A percentile compares a stretch with the other conserved stretches of the same genome.
Conservation (phyloP, 345 rosid genomes). For the Erodium maritimum region DNA sequence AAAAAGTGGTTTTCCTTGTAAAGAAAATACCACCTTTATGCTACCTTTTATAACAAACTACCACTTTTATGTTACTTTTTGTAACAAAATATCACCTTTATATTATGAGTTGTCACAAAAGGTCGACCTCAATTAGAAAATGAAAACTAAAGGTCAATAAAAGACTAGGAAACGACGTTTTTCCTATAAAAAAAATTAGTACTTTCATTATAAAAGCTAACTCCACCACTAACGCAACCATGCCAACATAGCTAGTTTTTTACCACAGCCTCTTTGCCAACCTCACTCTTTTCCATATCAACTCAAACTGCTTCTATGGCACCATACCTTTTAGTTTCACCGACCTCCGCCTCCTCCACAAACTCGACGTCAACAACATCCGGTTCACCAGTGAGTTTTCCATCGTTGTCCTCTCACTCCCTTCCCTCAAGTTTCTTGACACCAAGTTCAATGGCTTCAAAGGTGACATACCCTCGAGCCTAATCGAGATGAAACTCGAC, state of each 20-base stretch:
- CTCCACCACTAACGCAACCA: conserved; percentile 77
- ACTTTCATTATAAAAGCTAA: no score
- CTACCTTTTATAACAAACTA: no score
- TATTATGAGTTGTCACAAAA: no score
- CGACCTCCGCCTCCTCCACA: conserved; percentile 40
- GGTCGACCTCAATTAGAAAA: no score
- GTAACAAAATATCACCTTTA: no score
- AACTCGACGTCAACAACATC: conserved; percentile 76
- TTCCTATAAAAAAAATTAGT: no score
- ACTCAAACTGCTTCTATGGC: conserved; percentile 62
- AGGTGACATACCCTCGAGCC: conserved; percentile 41
- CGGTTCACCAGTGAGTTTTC: conserved; percentile 55
- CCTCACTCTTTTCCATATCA: conserved; percentile 67
- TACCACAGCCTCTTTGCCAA: conserved; percentile 71
- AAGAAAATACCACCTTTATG: no score
- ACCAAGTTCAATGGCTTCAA: conserved; percentile 50
- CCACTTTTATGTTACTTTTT: no score
- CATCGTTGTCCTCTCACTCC: conserved; percentile 37
- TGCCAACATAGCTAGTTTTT: conserved; percentile 47
- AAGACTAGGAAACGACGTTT: no score
- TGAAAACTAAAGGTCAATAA: no score
- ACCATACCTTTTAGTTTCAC: conserved; percentile 39
- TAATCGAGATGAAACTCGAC: conserved; percentile 63
- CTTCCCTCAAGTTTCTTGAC: conserved; percentile 71
- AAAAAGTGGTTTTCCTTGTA: no score